These are phyloP conservation scores for Toxicodendron radicans DNA, from an alignment of 345 rosid species.

Conservation along the genomic window DNA sequence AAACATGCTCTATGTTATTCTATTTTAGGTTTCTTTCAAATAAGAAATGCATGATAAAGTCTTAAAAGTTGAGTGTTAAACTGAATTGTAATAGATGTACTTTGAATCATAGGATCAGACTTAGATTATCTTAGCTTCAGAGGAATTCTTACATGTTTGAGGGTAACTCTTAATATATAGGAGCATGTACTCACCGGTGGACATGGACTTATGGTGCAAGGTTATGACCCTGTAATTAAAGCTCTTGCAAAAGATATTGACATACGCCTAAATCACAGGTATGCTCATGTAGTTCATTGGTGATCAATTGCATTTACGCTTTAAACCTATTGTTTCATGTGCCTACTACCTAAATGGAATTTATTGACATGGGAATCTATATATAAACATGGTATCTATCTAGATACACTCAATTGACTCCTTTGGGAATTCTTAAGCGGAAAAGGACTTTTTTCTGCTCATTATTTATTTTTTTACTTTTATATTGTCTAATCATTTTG, in stretches of 20 bases:
- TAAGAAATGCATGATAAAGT: neutral
- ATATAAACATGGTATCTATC: no score
- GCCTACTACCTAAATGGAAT: neutral
- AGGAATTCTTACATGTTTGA: constrained; percentile 18
- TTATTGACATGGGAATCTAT: no score
- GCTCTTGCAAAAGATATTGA: constrained; percentile 79
- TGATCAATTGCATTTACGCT: neutral
- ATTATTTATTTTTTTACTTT: no score
- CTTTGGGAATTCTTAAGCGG: no score
- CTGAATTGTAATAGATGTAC: neutral
- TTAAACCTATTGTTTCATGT: neutral
- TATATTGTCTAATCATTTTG: no score
- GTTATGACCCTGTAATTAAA: constrained; percentile 79
- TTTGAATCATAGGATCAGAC: neutral
- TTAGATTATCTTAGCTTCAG: neutral
- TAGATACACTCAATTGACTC: no score
- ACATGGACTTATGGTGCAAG: constrained; percentile 92
- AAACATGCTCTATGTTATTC: neutral
- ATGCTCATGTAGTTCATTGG: constrained; percentile 11
- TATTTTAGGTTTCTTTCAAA: neutral
- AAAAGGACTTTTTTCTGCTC: no score
- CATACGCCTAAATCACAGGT: constrained; percentile 69
- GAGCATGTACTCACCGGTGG: constrained; percentile 91
- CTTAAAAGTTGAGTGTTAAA: neutral
- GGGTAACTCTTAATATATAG: constrained; percentile 37